phyloP scores from a whole-genome alignment of 2,329 filamentous ascomycete species.

The Mycosphaerella arachidis region DNA sequence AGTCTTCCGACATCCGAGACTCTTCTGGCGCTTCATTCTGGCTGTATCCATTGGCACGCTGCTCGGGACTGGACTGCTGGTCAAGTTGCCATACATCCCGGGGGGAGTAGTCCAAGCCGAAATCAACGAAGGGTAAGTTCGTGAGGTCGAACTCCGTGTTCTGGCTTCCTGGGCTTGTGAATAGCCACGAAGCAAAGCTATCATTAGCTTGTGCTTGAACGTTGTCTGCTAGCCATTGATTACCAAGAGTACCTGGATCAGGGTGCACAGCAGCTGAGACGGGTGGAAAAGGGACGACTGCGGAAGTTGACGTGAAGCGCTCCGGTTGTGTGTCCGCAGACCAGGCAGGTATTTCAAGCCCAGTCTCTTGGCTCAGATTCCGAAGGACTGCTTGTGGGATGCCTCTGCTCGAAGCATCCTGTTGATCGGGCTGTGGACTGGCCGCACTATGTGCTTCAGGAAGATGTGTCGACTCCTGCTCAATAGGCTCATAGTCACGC shows the following conservation, averaged over 20 bases:
- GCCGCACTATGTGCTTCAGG: no score
- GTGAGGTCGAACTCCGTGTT: constrained; percentile 23
- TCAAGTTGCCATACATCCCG: constrained; percentile 21
- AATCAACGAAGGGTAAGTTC: constrained; percentile 25
- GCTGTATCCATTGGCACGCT: background rate
- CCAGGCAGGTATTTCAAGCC: no score
- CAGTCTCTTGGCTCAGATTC: no score
- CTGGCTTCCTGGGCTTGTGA: constrained; percentile 26
- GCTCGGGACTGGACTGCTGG: background rate
- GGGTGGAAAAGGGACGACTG: background rate
- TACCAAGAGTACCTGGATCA: background rate
- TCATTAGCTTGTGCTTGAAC: constrained; percentile 17
- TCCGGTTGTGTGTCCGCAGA: background rate
- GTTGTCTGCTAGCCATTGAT: background rate
- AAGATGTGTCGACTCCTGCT: background rate
- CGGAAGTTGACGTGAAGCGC: background rate
- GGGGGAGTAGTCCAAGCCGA: constrained; percentile 24
- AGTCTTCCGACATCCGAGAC: background rate
- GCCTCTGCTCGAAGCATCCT: no score
- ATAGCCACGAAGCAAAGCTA: constrained; percentile 27
- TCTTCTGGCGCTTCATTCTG: background rate
- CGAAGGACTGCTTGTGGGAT: no score
- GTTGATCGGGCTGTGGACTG: no score
- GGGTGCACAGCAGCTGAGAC: background rate
- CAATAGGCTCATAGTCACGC: background rate